Conservation (phyloP, 768 basidiomycete species). For the Naganishia friedmannii region DNA sequence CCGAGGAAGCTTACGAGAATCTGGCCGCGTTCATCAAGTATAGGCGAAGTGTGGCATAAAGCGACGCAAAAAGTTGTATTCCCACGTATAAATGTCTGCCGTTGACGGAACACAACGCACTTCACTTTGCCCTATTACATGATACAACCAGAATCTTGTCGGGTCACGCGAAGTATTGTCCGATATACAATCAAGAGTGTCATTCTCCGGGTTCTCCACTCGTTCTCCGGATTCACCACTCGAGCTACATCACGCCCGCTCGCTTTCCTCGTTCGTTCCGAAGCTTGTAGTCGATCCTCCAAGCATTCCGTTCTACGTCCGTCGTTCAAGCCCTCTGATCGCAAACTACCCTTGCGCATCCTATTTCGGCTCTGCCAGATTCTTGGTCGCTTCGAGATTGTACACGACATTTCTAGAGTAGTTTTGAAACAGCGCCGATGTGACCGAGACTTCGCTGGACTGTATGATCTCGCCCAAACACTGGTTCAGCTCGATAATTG, state of each 20-base stretch:
- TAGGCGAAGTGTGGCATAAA: conserved; percentile 40
- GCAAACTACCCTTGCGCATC: neutral
- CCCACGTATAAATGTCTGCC: neutral
- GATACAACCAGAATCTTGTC: neutral
- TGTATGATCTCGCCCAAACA: conserved; percentile 60
- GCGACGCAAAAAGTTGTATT: neutral
- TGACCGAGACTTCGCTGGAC: conserved; percentile 52
- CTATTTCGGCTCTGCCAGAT: conserved; percentile 45
- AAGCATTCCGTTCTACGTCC: neutral
- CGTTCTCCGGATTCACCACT: too few species aligned
- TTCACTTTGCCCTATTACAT: neutral
- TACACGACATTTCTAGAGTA: conserved; percentile 92
- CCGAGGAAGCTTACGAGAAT: conserved; percentile 55
- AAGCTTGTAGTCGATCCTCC: neutral
- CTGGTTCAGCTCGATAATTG: conserved; percentile 80
- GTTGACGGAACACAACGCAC: neutral
- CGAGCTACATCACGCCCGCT: too few species aligned
- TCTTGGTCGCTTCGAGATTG: conserved; percentile 66
- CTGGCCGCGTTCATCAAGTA: conserved; percentile 54
- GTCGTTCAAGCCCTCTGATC: neutral
- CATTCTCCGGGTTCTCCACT: too few species aligned
- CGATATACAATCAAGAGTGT: too few species aligned
- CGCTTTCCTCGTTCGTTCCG: too few species aligned
- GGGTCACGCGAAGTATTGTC: too few species aligned
- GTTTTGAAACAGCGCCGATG: conserved; percentile 77